A percentile compares a stretch with the other conserved stretches of the same genome.
Conservation (phyloP, 805 yeast species). For the Ogataea chonburiensis region DNA sequence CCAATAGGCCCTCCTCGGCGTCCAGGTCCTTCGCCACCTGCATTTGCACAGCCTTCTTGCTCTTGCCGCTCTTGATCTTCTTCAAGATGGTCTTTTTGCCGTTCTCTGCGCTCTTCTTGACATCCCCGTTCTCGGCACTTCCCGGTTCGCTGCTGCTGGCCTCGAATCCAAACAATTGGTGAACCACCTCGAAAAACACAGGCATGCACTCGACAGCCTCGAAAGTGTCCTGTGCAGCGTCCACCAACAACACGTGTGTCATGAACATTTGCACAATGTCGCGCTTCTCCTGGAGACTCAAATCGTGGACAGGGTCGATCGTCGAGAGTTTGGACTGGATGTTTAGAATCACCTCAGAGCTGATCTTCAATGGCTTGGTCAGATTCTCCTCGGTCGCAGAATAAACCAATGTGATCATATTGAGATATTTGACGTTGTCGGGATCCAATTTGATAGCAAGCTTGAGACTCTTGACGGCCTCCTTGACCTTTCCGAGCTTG, state of each 20-base stretch:
- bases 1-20: conserved; percentile 36
- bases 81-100: conserved; percentile 18
- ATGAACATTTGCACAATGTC: conserved; percentile 66
- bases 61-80: conserved; percentile 16
- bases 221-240: conserved; percentile 54
- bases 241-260: conserved; percentile 71
- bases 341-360: conserved; percentile 55
- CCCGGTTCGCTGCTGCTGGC: conserved; percentile 5
- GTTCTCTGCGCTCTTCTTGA: conserved; percentile 1
- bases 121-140: not conserved
- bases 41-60: conserved; percentile 14
- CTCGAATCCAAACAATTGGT: conserved; percentile 34
- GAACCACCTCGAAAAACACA: conserved; percentile 60
- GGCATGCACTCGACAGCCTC: conserved; percentile 64
- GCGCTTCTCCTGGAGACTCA: conserved; percentile 34
- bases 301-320: conserved; percentile 36
- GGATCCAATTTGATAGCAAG: conserved; percentile 48
- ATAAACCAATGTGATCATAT: conserved; percentile 60
- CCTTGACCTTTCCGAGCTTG: conserved; percentile 40
- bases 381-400: conserved; percentile 55
- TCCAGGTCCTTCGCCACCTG: conserved; percentile 3
- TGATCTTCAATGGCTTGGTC: conserved; percentile 37
- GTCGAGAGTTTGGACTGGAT: conserved; percentile 34
- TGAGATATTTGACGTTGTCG: conserved; percentile 61
- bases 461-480: conserved; percentile 47